A percentile compares a stretch with the other conserved stretches of the same genome.
phyloP scores from a whole-genome alignment of 2,329 filamentous ascomycete genomes.

The Fusarium illudens region DNA sequence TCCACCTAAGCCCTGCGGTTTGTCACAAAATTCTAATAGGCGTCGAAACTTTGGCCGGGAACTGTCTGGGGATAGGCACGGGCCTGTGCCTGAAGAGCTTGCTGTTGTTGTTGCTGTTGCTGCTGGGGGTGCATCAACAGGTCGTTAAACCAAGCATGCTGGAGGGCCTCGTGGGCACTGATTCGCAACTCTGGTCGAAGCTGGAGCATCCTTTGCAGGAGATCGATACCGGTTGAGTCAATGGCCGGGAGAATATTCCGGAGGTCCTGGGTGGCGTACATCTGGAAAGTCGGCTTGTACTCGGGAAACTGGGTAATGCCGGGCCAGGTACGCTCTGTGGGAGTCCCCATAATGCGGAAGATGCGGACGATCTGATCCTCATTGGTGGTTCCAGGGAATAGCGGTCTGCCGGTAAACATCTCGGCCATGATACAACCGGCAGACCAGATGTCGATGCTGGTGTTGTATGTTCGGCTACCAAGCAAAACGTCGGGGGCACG shows the following conservation, averaged over 20 bases:
- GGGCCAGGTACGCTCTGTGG: constrained; percentile 93
- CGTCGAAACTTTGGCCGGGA: constrained; percentile 50
- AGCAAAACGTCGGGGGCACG: constrained; percentile 94
- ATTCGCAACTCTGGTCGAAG: constrained; percentile 90
- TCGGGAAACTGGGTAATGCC: constrained; percentile 96
- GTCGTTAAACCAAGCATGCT: constrained; percentile 92
- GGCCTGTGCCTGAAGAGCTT: constrained; percentile 54
- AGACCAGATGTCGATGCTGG: constrained; percentile 99
- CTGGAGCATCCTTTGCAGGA: constrained; percentile 91
- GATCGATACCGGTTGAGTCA: constrained; percentile 84
- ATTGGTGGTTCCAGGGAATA: constrained; percentile 98
- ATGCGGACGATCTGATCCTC: constrained; percentile 98
- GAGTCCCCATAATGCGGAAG: constrained; percentile 98
- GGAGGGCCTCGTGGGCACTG: constrained; percentile 84
- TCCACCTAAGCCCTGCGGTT: not conserved
- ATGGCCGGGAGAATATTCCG: constrained; percentile 88
- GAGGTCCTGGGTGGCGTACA: constrained; percentile 92
- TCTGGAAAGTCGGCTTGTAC: constrained; percentile 94
- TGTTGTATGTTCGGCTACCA: constrained; percentile 95
- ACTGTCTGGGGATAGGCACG: constrained; percentile 52
- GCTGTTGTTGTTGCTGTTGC: constrained; percentile 49
- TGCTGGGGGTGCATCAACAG: constrained; percentile 66
- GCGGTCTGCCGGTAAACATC: constrained; percentile 95
- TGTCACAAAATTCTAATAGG: constrained; percentile 42
- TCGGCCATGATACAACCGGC: constrained; percentile 99